These are phyloP conservation scores for Yamadazyma diddensiae DNA, from an alignment of 1,139 yeast genomes.

Conservation along the genomic window DNA sequence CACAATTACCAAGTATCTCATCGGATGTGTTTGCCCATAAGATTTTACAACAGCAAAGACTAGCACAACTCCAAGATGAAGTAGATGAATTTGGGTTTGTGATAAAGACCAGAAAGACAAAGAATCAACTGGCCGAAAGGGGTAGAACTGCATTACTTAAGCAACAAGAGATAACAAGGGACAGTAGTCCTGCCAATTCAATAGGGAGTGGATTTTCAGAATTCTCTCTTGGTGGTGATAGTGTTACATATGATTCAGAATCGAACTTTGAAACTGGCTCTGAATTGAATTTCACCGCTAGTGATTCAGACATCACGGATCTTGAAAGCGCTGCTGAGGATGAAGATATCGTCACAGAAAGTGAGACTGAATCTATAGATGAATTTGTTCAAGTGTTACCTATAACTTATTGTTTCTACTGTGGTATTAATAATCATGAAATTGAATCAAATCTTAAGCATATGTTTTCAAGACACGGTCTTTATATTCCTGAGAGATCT, in stretches of 20 bases:
- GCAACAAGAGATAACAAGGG: conserved; percentile 21
- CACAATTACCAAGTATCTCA: conserved; percentile 73
- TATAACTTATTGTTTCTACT: conserved; percentile 38
- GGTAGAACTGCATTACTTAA: conserved; percentile 4
- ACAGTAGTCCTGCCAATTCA: conserved; percentile 52
- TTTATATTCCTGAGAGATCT: conserved; percentile 49
- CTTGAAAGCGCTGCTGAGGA: conserved; percentile 20
- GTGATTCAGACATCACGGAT: conserved; percentile 2
- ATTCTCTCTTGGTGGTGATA: conserved; percentile 68
- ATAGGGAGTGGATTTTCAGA: conserved; percentile 58
- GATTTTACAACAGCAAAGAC: conserved; percentile 36
- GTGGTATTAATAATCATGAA: conserved; percentile 36
- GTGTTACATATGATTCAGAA: conserved; percentile 37
- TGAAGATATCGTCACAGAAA: conserved; percentile 16
- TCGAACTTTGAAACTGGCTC: conserved; percentile 42
- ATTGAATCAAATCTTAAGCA: conserved; percentile 45
- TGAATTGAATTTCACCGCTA: conserved; percentile 19
- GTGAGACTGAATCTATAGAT: conserved; percentile 22
- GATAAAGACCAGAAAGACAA: conserved; percentile 24
- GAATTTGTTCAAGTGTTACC: conserved; percentile 25
- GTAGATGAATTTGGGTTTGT: conserved; percentile 70
- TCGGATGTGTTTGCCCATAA: conserved; percentile 83
- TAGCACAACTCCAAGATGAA: conserved; percentile 31
- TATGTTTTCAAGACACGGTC: conserved; percentile 48
- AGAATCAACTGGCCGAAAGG: conserved; percentile 9